Percentiles rank a stretch among this genome's conserved stretches.
These are phyloP conservation scores for Aspergillus eucalypticola DNA, from an alignment of 2,329 filamentous ascomycete genomes.

Conservation along the genomic window DNA sequence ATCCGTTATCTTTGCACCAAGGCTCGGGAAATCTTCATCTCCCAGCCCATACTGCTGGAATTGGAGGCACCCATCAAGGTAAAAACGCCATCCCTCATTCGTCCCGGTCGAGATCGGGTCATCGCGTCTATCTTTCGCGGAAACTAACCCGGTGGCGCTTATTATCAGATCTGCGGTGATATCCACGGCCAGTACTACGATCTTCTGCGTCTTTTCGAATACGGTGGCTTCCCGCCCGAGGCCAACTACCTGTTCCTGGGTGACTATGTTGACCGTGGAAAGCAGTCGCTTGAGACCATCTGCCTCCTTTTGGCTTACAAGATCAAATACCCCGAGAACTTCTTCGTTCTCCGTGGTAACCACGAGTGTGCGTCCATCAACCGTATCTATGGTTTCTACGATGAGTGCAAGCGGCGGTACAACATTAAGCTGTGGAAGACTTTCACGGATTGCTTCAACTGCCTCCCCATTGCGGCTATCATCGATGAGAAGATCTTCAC, in stretches of 20 bases:
- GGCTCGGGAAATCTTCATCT: slow-evolving; percentile 98
- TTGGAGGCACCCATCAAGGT: slow-evolving; percentile 99
- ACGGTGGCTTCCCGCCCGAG: slow-evolving; percentile 95
- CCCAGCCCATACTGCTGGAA: slow-evolving; percentile 95
- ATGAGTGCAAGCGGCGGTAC: slow-evolving; percentile 98
- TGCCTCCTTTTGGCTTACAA: slow-evolving; percentile 96
- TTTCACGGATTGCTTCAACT: slow-evolving; percentile 99
- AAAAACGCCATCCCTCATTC: slow-evolving; percentile 23
- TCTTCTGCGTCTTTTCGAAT: slow-evolving; percentile 93
- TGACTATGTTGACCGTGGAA: slow-evolving; percentile 98
- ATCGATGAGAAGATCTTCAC: slow-evolving; percentile 99
- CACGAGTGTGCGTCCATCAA: slow-evolving; percentile 99
- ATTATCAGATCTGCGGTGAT: slow-evolving; percentile 87
- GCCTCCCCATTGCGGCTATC: slow-evolving; percentile 94
- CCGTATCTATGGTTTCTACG: slow-evolving; percentile 99
- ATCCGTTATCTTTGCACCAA: slow-evolving; percentile 98
- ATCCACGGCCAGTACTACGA: slow-evolving; percentile 99
- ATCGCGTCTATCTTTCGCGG: background rate
- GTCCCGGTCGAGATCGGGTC: background rate
- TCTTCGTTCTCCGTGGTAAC: slow-evolving; percentile 97
- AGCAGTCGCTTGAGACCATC: slow-evolving; percentile 98
- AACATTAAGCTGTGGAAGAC: slow-evolving; percentile 99
- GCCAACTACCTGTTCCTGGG: slow-evolving; percentile 99
- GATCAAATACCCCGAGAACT: slow-evolving; percentile 99
- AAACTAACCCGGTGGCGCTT: slow-evolving; percentile 19